Percentiles rank a stretch among this genome's conserved stretches.
Conservation (phyloP, 768 basidiomycete species). For the Xerocomellus chrysenteron region DNA sequence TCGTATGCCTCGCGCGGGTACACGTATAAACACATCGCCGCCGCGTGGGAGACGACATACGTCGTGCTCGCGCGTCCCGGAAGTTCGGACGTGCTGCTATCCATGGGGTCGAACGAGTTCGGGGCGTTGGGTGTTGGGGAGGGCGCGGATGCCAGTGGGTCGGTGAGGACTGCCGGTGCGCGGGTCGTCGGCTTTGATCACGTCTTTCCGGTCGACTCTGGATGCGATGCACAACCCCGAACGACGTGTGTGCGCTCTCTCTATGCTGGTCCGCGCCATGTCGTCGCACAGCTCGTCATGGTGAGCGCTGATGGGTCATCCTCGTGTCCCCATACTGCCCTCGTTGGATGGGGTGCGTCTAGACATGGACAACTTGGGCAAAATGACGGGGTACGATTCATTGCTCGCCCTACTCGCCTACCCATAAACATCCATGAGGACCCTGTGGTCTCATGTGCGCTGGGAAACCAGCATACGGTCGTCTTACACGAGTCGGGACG, state of each 20-base stretch:
- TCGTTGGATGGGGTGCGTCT: slow-evolving; percentile 80
- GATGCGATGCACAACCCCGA: slow-evolving; percentile 18
- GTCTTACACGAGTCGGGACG: slow-evolving; percentile 45
- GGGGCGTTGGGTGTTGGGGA: slow-evolving; percentile 70
- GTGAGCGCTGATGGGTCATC: slow-evolving; percentile 21
- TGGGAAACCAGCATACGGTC: slow-evolving; percentile 57
- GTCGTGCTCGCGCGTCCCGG: slow-evolving; percentile 52
- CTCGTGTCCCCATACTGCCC: slow-evolving; percentile 26
- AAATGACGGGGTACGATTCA: slow-evolving; percentile 9
- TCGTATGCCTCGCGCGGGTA: slow-evolving; percentile 38
- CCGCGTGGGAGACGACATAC: slow-evolving; percentile 85
- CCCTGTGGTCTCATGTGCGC: slow-evolving; percentile 33
- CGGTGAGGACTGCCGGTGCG: slow-evolving; percentile 4
- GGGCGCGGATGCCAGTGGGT: slow-evolving; percentile 1
- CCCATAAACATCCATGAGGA: slow-evolving; percentile 29
- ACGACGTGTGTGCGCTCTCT: slow-evolving; percentile 43
- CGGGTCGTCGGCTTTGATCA: slow-evolving; percentile 14
- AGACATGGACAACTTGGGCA: slow-evolving; percentile 83
- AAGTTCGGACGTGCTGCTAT: slow-evolving; percentile 55
- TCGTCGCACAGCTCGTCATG: slow-evolving; percentile 46
- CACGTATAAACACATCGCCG: slow-evolving; percentile 49
- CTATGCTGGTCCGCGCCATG: slow-evolving; percentile 70
- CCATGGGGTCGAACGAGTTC: slow-evolving; percentile 85
- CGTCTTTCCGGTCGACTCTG: slow-evolving; percentile 37
- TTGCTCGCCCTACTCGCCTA: slow-evolving; percentile 35